Conservation (phyloP, 306 rosid genomes). For the Amphicarpaea edgeworthii region DNA sequence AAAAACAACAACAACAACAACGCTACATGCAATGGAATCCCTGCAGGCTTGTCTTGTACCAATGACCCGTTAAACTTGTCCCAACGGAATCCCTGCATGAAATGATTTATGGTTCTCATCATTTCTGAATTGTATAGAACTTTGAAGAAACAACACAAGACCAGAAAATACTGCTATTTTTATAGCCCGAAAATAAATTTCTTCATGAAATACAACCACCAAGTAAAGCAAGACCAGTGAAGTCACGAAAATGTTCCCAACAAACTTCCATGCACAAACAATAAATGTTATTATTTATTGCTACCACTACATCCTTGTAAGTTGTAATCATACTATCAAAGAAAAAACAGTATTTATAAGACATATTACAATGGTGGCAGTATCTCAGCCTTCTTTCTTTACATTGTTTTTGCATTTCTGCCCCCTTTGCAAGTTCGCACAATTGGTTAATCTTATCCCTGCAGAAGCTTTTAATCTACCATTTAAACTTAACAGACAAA, state of each 20-base stretch:
- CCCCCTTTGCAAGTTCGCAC: constrained; percentile 2
- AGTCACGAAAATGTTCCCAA: constrained; percentile 20
- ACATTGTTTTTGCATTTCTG: constrained; percentile 41
- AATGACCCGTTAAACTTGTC: constrained; percentile 32
- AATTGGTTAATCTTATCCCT: constrained; percentile 31
- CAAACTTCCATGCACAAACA: constrained; percentile 39
- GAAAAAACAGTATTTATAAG: constrained; percentile 25
- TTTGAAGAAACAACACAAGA: constrained; percentile 27
- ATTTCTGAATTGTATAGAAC: constrained; percentile 25
- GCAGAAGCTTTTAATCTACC: constrained; percentile 35
- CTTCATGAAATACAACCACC: constrained; percentile 20
- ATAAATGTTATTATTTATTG: constrained; percentile 24
- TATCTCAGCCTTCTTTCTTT: constrained; percentile 40
- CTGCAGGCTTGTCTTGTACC: constrained; percentile 22
- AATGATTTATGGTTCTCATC: constrained; percentile 36
- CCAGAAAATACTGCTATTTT: constrained; percentile 23
- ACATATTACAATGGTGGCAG: constrained; percentile 43
- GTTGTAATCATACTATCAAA: constrained; percentile 20
- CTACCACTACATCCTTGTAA: constrained; percentile 34
- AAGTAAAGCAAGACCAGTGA: constrained; percentile 35
- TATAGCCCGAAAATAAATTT: constrained; percentile 4
- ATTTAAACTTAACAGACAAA: constrained; percentile 33
- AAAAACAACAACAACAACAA: too few relatives aligned
- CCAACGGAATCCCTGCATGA: constrained; percentile 34
- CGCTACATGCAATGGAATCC: background rate